Evolutionary conservation across 768 basidiomycete species (phyloP).

Genomic region (Austroboletus festivus): DNA sequence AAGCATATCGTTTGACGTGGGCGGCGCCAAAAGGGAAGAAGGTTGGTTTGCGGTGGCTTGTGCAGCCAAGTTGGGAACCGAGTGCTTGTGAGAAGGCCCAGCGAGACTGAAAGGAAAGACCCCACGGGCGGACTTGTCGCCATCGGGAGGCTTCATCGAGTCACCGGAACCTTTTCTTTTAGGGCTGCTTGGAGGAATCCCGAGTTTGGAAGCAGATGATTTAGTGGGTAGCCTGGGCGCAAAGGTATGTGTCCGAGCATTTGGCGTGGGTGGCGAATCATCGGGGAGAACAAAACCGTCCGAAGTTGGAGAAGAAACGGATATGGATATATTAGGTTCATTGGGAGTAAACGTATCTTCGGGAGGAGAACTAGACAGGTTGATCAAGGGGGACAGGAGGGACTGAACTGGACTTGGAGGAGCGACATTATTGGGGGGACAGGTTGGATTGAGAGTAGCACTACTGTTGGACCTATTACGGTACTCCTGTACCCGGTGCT

Average conservation of each 20-base stretch:
- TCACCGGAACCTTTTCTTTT: slow-evolving; percentile 52
- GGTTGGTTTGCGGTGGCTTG: slow-evolving; percentile 29
- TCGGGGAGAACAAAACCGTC: slow-evolving; percentile 34
- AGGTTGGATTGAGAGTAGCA: slow-evolving; percentile 45
- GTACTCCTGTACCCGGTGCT: slow-evolving; percentile 64
- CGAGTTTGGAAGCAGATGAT: slow-evolving; percentile 52
- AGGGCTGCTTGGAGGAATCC: slow-evolving; percentile 46
- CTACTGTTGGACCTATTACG: slow-evolving; percentile 57
- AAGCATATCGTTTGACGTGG: slow-evolving; percentile 42
- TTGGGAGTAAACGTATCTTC: slow-evolving; percentile 16
- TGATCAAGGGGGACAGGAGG: slow-evolving; percentile 36
- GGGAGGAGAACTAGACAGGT: slow-evolving; percentile 20
- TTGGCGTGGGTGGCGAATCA: slow-evolving; percentile 42
- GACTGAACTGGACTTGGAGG: slow-evolving; percentile 38
- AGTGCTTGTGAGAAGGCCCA: slow-evolving; percentile 27
- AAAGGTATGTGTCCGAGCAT: slow-evolving; percentile 66
- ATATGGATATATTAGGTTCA: slow-evolving; percentile 43
- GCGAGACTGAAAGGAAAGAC: slow-evolving; percentile 32
- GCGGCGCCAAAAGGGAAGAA: slow-evolving; percentile 48
- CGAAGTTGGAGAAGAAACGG: slow-evolving; percentile 43
- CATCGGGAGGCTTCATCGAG: slow-evolving; percentile 32
- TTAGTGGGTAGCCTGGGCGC: slow-evolving; percentile 72
- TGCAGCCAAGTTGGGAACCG: slow-evolving; percentile 15
- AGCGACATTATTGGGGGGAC: slow-evolving; percentile 24
- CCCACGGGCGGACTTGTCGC: slow-evolving; percentile 23